Evolutionary conservation across 345 rosid species (phyloP).

Genomic region (rapeseed (Brassica napus)): Da-Ae NC_063440.1:8519001-8519500

Average conservation of each 20-base stretch:
- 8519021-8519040: constrained; percentile 8
- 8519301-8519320: background rate
- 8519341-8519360: background rate
- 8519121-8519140: background rate
- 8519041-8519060: constrained; percentile 6
- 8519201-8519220: background rate
- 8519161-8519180: background rate
- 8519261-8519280: background rate
- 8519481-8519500: too few relatives aligned
- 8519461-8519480: too few relatives aligned
- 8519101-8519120: background rate
- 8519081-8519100: background rate
- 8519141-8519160: background rate
- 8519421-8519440: too few relatives aligned
- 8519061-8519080: background rate
- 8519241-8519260: background rate
- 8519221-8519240: background rate
- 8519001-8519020: constrained; percentile 8
- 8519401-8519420: too few relatives aligned
- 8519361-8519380: too few relatives aligned
- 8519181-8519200: background rate
- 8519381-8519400: too few relatives aligned
- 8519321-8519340: background rate
- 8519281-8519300: background rate
- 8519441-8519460: too few relatives aligned